Evolutionary conservation across 257 asterid genomes (phyloP).

Genomic region (Verbascum thapsus): DNA sequence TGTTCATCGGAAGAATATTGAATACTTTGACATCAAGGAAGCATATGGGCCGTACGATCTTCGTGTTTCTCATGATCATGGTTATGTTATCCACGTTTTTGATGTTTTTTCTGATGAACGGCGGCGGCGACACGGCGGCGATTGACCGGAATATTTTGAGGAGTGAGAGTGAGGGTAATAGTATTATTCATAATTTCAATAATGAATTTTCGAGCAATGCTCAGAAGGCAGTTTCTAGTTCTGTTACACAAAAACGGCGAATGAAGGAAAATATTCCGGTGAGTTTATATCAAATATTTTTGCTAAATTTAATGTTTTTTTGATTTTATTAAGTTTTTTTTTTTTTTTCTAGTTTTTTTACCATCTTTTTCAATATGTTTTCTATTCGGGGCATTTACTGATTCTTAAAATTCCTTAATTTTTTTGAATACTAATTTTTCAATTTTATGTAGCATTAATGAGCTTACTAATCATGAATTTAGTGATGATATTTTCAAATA

Average conservation of each 20-base stretch:
- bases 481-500: constrained; percentile 18
- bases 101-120: constrained; percentile 46
- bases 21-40: constrained; percentile 51
- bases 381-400: constrained; percentile 18
- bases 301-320: background rate
- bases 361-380: constrained; percentile 1
- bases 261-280: constrained; percentile 44
- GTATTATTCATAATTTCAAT: constrained; percentile 31
- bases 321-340: background rate
- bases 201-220: constrained; percentile 33
- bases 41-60: constrained; percentile 54
- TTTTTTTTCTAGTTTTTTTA: background rate
- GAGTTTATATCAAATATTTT: constrained; percentile 17
- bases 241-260: constrained; percentile 31
- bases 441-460: no score
- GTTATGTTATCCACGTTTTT: constrained; percentile 52
- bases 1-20: constrained; percentile 26
- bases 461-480: constrained; percentile 20
- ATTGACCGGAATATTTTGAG: constrained; percentile 5
- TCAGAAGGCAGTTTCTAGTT: constrained; percentile 41
- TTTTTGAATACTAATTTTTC: background rate
- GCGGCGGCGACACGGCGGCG: constrained; percentile 35
- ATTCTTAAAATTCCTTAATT: constrained; percentile 1
- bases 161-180: constrained; percentile 30
- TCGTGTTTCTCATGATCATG: constrained; percentile 46